These are phyloP conservation scores for Alternaria infectoria DNA, from an alignment of 2,329 filamentous ascomycete genomes.

Conservation along the genomic window DNA sequence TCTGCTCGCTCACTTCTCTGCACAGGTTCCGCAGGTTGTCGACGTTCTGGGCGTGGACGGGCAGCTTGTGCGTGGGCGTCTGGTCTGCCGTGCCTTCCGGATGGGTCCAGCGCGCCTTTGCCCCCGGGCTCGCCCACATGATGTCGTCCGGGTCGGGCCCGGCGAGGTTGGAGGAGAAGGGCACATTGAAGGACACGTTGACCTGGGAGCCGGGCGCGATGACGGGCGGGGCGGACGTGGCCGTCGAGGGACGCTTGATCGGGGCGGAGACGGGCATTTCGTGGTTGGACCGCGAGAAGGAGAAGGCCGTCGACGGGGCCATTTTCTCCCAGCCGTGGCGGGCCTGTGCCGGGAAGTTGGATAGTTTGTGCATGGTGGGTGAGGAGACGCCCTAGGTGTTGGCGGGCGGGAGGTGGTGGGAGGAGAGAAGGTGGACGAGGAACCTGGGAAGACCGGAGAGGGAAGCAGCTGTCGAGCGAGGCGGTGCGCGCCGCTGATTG, in stretches of 20 bases:
- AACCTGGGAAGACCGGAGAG: conserved; percentile 18
- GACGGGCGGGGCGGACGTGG: conserved; percentile 61
- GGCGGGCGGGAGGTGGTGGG: conserved; percentile 31
- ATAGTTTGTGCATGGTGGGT: conserved; percentile 69
- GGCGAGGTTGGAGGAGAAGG: conserved; percentile 88
- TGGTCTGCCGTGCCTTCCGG: conserved; percentile 85
- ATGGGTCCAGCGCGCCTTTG: conserved; percentile 91
- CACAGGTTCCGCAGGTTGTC: conserved; percentile 80
- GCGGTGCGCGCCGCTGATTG: conserved; percentile 9
- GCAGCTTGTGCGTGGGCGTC: conserved; percentile 84
- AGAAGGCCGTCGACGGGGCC: conserved; percentile 67
- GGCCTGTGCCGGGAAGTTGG: conserved; percentile 70
- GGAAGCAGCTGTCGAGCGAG: conserved; percentile 17
- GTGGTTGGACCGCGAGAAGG: conserved; percentile 65
- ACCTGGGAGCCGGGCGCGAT: conserved; percentile 78
- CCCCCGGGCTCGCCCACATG: conserved; percentile 86
- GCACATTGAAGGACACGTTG: conserved; percentile 96
- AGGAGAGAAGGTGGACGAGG: conserved; percentile 26
- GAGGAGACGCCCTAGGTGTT: conserved; percentile 35
- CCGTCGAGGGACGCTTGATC: conserved; percentile 63
- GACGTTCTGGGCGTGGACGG: conserved; percentile 89
- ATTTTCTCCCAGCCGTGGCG: conserved; percentile 73
- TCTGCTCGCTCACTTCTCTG: conserved; percentile 75
- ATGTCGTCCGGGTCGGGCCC: conserved; percentile 95
- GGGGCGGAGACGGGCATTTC: conserved; percentile 60